Evolutionary conservation across 2,329 filamentous ascomycete genomes (phyloP), one percentile per base, ranked within the genome.

Genomic region (Trichoderma endophyticum): DNA sequence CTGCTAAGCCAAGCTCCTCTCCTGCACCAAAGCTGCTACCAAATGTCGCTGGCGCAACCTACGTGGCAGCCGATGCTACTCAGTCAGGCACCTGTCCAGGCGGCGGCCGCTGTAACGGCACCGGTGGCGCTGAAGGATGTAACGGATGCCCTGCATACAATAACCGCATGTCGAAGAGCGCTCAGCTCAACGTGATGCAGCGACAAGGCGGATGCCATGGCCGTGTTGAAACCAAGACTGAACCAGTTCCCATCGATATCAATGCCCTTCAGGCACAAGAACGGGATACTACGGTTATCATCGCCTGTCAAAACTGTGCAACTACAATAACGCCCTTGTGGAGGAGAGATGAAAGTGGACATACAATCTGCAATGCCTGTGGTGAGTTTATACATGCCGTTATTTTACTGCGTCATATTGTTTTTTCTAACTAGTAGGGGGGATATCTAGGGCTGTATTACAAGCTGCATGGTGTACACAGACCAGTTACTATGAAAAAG

Each of bases 401-500:
- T 8, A 7, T 15, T 63, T 8, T 6, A 6, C 15, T n/a, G n/a
- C 21, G 6, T 34, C 26, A 43, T 51, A 14, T 26, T 36, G 34
- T n/a, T 21, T 21, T 21, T 36, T 62, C 39, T 65, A 30, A 70
- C 24, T 18, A 34, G n/a, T 12, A 21, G 6, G 48, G n/a, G 60
- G 15, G 18, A n/a, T 69, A 34, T 30, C 4, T 75, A 97, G 94
- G 95, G 5, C 85, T 99, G 3, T 99, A 99, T 81, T 94, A 97
- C 84, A 98, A 98, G 82, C 89, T 99, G 3, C 96, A 99, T 80
- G 95, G 95, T 70, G 91, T 94, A 34, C 95, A 98, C 81, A 89
- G 96, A 56, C 96, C 96, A 0, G 93, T 96, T 6, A 94, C 94
- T n/a, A 98, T 99, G 96, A 99, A 98, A 82, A 98, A 98, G 81